Base-by-base conservation (phyloP, 176 grass and related monocot species). In the Eragrostis curvula region DNA sequence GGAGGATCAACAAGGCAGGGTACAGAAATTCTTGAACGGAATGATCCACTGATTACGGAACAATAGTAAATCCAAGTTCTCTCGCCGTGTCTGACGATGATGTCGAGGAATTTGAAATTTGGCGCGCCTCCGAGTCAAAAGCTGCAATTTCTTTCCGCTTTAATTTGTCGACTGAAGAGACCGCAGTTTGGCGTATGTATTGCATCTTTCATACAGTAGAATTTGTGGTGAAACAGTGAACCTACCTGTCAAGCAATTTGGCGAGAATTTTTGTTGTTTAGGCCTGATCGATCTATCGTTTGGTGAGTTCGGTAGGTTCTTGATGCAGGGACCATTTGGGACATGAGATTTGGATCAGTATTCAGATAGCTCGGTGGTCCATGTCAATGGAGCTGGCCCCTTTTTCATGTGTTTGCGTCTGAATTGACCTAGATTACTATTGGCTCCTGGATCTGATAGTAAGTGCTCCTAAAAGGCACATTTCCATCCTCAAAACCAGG, bases 401-500 rank as follows among this genome's bases (percentile, higher is more conserved):
- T 41, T 78, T 30, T 46, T 28, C 75, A 61, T 63, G 74, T 29
- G 84, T 46, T 11, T 11, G 39, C 32, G 66, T 57, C 80, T 41
- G 41, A 36, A 25, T 25, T 60, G 77, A 75, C 24, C 73, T 13
- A 30, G 15, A 71, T 48, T 68, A 72, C 41, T 60, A 74, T 68
- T 80, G 81, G 74, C n/a, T 24, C 74, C 29, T 8, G 27, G 46
- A 68, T 40, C 45, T 46, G 36, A 52, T 23, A 14, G 86, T 29
- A 50, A 40, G 68, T 21, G 23, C 52, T 4, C 52, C 20, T 2
- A 6, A 56, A 57, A 64, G 46, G 53, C 69, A 62, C 53, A 45
- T 69, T 76, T 53, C 21, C 78, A 72, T 77, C 87, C 83, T 77
- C 18, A 67, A 85, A 85, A 71, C 47, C 9, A 81, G 78, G 78